Evolutionary conservation across 345 rosid species (phyloP).

Genomic region (Acer yangbiense): DNA sequence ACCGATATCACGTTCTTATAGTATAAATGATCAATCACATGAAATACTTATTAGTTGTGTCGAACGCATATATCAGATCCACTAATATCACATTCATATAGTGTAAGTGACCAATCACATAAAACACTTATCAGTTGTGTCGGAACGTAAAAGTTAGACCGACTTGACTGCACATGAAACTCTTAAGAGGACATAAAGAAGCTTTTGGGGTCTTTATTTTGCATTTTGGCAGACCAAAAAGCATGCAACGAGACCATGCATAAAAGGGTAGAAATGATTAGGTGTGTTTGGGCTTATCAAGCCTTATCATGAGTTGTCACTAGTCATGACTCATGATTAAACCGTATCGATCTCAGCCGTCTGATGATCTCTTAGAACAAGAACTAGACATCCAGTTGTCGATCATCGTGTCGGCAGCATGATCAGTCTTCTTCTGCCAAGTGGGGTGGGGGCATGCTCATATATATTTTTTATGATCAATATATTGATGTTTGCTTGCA

Average conservation of each 20-base stretch:
- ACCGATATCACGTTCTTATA: too few species aligned
- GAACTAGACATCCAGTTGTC: conserved; percentile 27
- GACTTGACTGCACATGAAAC: too few species aligned
- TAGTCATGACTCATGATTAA: conserved; percentile 40
- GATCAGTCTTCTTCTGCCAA: conserved; percentile 10
- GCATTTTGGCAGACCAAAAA: conserved; percentile 43
- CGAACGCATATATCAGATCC: too few species aligned
- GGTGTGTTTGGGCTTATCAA: conserved; percentile 23
- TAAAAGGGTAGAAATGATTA: conserved; percentile 28
- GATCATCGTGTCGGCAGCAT: conserved; percentile 34
- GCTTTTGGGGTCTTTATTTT: neutral
- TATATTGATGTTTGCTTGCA: conserved; percentile 4
- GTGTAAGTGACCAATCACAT: too few species aligned
- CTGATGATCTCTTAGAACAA: conserved; percentile 19
- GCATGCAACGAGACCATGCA: conserved; percentile 31
- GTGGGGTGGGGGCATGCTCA: conserved; percentile 26
- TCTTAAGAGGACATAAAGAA: too few species aligned
- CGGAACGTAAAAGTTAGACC: too few species aligned
- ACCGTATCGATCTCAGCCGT: conserved; percentile 26
- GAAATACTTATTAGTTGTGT: too few species aligned
- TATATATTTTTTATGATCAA: neutral
- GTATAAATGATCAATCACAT: too few species aligned
- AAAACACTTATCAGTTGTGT: too few species aligned
- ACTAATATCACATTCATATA: too few species aligned
- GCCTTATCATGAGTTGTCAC: conserved; percentile 31